phyloP scores from a whole-genome alignment of 306 rosid species.

The Ochetophila trinervis region DNA sequence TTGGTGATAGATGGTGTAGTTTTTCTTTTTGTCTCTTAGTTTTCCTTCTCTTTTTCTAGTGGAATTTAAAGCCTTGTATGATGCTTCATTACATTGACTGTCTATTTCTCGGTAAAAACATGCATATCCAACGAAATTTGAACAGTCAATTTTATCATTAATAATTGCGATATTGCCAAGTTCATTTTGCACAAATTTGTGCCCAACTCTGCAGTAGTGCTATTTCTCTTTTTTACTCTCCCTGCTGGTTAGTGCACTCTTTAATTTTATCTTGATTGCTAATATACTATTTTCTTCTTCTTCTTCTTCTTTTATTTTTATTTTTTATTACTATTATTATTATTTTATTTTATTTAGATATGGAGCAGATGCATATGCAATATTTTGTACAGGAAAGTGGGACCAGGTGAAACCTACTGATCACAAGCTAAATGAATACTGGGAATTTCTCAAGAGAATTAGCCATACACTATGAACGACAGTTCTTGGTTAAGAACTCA shows the following conservation, averaged over 20 bases:
- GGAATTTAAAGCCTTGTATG: no score
- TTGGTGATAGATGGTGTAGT: no score
- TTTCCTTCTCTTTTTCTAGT: no score
- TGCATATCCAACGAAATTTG: no score
- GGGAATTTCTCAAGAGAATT: neutral
- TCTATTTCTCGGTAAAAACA: no score
- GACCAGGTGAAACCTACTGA: neutral
- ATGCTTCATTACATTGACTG: no score
- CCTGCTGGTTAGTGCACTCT: neutral
- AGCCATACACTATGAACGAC: neutral
- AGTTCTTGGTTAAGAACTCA: neutral
- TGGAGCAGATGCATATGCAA: neutral
- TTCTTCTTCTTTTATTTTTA: neutral
- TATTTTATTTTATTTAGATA: neutral
- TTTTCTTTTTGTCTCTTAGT: no score
- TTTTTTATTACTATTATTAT: no score
- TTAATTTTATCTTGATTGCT: neutral
- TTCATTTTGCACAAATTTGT: no score
- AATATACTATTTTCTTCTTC: neutral
- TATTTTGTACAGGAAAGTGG: conserved; percentile 2
- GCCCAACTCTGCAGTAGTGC: no score
- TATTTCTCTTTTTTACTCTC: neutral
- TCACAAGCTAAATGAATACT: neutral
- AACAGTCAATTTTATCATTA: no score
- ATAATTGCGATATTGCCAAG: no score